Evolutionary conservation across 176 grass and related monocot genomes (phyloP), one percentile per base, ranked within the genome.

Genomic region (Carex kokanica): DNA sequence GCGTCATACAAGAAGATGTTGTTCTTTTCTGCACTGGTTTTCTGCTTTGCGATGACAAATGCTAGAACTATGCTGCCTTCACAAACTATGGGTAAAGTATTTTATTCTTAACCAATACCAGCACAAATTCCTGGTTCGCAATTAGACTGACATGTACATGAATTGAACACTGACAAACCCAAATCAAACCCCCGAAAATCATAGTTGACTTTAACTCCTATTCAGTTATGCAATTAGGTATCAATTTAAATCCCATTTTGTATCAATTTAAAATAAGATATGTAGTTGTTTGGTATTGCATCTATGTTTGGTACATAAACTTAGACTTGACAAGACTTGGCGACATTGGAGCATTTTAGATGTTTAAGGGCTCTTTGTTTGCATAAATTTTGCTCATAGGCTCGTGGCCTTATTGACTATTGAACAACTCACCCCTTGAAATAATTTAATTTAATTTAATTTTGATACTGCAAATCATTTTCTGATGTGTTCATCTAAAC

Each of bases 61-160:
- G 23, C 21, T 78, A 84, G 31, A 79, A 91, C 27, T 74, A 40
- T 86, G 17, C 63, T 75, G 40, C 55, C 85, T 51, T 86, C 83
- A 52, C 54, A 89, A 51, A 43, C 45, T 78, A 84, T 71, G 81
- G 89, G 92, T 94, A 57, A 51, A 51, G 78, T 78, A 11, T 16
- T 32, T 45, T 55, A 45, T 32, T 81, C 17, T 17, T n/a, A 56
- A 24, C 41, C 20, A 24, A 53, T 49, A 65, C 49, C 24, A 55
- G 18, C 54, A 56, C 67, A 12, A 32, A 38, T 17, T 78, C 17
- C 40, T 71, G 62, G n/a, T 81, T 17, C 47, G 65, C 36, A 23
- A 86, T 67, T 55, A 23, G 57, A 72, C 70, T 83, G 52, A 45
- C 57, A 62, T 78, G 25, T 78, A 34, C 73, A 14, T 78, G 14